Evolutionary conservation across 108 stramenopile species (phyloP).

Genomic region (Skeletonema grethae): DNA sequence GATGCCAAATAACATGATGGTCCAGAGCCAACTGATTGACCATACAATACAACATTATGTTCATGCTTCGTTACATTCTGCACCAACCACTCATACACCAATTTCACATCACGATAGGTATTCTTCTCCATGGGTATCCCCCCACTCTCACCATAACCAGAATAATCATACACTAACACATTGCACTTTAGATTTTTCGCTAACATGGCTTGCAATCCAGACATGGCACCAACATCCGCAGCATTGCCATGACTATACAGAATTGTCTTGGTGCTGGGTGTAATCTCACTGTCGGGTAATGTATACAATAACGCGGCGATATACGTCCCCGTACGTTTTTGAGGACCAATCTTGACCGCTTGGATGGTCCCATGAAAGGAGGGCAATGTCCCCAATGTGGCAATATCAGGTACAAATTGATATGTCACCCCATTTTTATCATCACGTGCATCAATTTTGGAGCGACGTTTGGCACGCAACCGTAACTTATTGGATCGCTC

Average conservation of each 20-base stretch:
- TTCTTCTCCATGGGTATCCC: conserved; percentile 80
- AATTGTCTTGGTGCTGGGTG: conserved; percentile 64
- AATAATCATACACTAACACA: conserved; percentile 87
- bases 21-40: conserved; percentile 90
- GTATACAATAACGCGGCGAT: conserved; percentile 72
- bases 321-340: conserved; percentile 47
- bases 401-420: conserved; percentile 50
- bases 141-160: conserved; percentile 83
- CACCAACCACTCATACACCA: conserved; percentile 76
- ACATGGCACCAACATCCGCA: conserved; percentile 88
- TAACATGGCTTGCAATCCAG: conserved; percentile 61
- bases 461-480: conserved; percentile 64
- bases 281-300: conserved; percentile 38
- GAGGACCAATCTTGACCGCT: conserved; percentile 74
- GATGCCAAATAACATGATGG: conserved; percentile 80
- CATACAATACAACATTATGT: conserved; percentile 80
- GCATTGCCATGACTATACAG: conserved; percentile 93
- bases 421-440: conserved; percentile 57
- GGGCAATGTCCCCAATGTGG: conserved; percentile 33
- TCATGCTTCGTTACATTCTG: conserved; percentile 42
- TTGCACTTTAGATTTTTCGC: conserved; percentile 70
- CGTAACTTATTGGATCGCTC: conserved; percentile 65
- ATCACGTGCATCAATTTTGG: conserved; percentile 61
- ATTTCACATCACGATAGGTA: conserved; percentile 84
- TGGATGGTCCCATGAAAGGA: conserved; percentile 47